Base-by-base conservation (phyloP, 306 rosid genomes). In the Sindora glabra region DNA sequence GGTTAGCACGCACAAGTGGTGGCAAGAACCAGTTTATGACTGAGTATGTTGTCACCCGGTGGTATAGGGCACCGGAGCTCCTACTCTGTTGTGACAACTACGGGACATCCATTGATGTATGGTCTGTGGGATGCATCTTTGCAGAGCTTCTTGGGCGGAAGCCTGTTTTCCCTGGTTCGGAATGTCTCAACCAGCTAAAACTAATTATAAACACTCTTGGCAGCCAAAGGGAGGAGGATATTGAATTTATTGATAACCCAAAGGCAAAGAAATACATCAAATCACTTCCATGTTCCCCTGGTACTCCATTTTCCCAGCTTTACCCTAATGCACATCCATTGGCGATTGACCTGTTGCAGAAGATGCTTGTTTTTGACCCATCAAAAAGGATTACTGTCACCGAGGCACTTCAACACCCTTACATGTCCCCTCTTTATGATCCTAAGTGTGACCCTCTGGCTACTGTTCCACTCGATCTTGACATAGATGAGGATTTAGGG, bases 51-150 rank as follows among this genome's bases (percentile, higher is more conserved):
- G 97, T 90, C 58, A 90, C 97, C 40, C 84, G 97, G 62, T 90
- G 97, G 97, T 90, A 90, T 62, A 73, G 97, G 59, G 96, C 97
- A 42, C 97, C 97, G 3, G 96, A 90, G 73, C 89, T 90, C 38
- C 86, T 90, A 32, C 96, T 90, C 15, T 87, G 96, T 77, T 90
- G 97, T 47, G 97, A 90, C 79, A 83, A 87, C 69, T 91, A 87
- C 7, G 95, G 89, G 37, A 85, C 89, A 17, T 79, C 97, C 10
- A 91, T 91, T 56, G 97, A 91, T 72, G 91, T 91, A 38, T 91
- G 97, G 97, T 91, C 97, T 58, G 91, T 91, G 14, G 95, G 96
- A 39, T 87, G 97, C 83, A 87, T 91, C 76, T 87, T 91, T 65
- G 96, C 96, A 0, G 95, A 91, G 79, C 91, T 91, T 69, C 87